A percentile compares a stretch with the other conserved stretches of the same genome.
Conservation (phyloP, 495 filamentous ascomycete species). For the Melanomma pulvis-pyrius region DNA sequence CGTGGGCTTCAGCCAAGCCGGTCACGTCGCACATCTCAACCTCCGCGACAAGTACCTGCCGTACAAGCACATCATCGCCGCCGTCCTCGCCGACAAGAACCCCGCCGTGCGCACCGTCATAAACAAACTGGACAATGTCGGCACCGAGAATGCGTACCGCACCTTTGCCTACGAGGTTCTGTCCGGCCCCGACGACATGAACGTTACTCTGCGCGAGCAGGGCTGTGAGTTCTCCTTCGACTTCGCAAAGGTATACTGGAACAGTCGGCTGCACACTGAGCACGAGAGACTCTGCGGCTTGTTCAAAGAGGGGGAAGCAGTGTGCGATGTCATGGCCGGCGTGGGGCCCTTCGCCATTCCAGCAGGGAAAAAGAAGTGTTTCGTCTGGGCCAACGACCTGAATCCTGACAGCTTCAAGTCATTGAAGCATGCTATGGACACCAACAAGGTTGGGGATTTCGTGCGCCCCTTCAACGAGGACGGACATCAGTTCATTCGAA, state of each 20-base stretch:
- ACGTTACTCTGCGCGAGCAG: constrained; percentile 71
- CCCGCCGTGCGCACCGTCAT: constrained; percentile 80
- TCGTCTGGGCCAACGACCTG: constrained; percentile 96
- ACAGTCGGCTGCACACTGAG: constrained; percentile 83
- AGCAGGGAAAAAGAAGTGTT: constrained; percentile 84
- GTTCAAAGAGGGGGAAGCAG: constrained; percentile 82
- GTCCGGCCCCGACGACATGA: constrained; percentile 73
- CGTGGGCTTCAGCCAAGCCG: constrained; percentile 80
- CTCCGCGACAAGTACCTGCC: constrained; percentile 77
- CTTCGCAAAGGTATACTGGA: constrained; percentile 95
- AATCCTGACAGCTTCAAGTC: constrained; percentile 83
- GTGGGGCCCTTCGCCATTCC: constrained; percentile 95
- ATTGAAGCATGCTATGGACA: constrained; percentile 67
- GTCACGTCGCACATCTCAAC: constrained; percentile 94
- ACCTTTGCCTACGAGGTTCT: constrained; percentile 95
- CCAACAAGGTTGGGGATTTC: constrained; percentile 81
- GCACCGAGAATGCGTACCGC: constrained; percentile 78
- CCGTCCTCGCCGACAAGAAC: constrained; percentile 88
- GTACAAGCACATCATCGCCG: constrained; percentile 80
- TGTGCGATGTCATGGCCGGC: constrained; percentile 97
- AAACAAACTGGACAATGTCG: constrained; percentile 91
- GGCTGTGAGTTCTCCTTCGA: constrained; percentile 69
- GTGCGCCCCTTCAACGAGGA: constrained; percentile 80
- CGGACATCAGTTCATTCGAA: constrained; percentile 76
- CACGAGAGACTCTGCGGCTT: constrained; percentile 77